Conservation (phyloP, 495 filamentous ascomycete species). For the Lasiosphaeria miniovina region DNA sequence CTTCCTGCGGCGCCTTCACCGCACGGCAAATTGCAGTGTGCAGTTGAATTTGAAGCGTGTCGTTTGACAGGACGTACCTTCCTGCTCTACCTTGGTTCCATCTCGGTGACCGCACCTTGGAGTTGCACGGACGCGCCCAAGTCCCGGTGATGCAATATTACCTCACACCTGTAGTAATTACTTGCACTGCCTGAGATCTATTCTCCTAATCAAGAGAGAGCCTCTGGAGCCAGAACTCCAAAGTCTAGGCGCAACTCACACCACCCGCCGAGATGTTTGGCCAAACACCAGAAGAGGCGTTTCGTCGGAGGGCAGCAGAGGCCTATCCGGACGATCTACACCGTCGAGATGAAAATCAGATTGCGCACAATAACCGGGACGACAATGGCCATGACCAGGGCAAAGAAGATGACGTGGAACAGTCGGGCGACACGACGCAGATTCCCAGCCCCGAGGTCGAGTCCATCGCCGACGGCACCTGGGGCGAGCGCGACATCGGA, state of each 20-base stretch:
- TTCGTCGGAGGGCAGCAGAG: conserved; percentile 21
- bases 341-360: conserved; percentile 18
- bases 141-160: too few species aligned
- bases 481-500: conserved; percentile 71
- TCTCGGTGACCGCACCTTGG: too few species aligned
- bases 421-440: conserved; percentile 16
- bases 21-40: too few species aligned
- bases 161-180: too few species aligned
- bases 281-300: conserved; percentile 14
- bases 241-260: neutral
- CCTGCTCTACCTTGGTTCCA: too few species aligned
- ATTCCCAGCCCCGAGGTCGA: conserved; percentile 13
- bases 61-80: too few species aligned
- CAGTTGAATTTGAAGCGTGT: too few species aligned
- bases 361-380: neutral
- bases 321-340: conserved; percentile 22
- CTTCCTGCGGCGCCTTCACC: too few species aligned
- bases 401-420: neutral
- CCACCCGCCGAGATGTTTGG: conserved; percentile 12
- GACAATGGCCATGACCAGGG: conserved; percentile 4
- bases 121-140: too few species aligned
- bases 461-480: conserved; percentile 52
- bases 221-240: neutral
- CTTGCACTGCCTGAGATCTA: too few species aligned
- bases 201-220: neutral